Evolutionary conservation across 106 monocot species (phyloP).

Genomic region (Triglochin maritima): DNA sequence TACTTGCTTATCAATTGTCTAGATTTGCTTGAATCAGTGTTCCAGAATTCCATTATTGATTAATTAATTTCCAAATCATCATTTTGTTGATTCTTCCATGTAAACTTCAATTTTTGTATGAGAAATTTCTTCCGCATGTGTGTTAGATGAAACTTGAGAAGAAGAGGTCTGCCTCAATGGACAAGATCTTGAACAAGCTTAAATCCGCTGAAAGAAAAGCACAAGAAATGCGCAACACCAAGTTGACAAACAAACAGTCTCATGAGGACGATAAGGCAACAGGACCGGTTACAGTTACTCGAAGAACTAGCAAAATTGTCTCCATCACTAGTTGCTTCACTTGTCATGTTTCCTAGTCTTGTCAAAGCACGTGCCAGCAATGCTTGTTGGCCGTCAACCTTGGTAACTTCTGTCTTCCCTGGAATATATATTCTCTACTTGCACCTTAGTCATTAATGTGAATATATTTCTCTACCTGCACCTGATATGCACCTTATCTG

Average conservation of each 20-base stretch:
- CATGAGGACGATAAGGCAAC: not conserved
- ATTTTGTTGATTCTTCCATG: not conserved
- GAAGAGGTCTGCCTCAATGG: constrained; percentile 13
- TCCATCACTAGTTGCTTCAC: constrained; percentile 14
- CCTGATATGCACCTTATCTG: no score
- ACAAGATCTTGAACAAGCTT: constrained; percentile 21
- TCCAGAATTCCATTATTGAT: not conserved
- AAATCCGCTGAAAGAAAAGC: constrained; percentile 16
- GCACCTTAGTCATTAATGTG: no score
- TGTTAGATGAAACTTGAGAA: constrained; percentile 18
- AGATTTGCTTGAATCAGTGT: not conserved
- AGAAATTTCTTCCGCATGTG: not conserved
- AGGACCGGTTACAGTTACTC: not conserved
- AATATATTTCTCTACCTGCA: no score
- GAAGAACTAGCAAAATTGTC: not conserved
- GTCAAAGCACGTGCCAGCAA: no score
- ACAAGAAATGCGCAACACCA: constrained; percentile 4
- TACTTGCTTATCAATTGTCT: not conserved
- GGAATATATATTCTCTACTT: no score
- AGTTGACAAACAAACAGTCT: not conserved
- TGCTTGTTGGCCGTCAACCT: no score
- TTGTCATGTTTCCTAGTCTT: constrained; percentile 11
- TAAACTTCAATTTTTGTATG: not conserved
- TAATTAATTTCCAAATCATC: not conserved
- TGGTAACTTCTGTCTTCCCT: no score